Base-by-base conservation (phyloP, 1,284 basidiomycete species). In the Trametes hirsuta region DNA sequence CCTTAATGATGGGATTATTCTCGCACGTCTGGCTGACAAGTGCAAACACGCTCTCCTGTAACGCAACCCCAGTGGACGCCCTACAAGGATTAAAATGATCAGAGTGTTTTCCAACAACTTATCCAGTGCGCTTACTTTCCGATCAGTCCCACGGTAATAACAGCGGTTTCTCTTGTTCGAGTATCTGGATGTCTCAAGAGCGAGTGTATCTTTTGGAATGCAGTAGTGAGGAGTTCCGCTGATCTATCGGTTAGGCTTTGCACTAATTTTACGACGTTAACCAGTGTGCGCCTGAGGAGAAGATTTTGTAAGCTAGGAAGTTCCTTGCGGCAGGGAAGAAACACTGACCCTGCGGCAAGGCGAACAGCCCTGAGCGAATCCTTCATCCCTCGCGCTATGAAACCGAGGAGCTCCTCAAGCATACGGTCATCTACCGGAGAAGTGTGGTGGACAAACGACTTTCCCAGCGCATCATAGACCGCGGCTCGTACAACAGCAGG, bases 21-120 rank as follows among this genome's bases (percentile, higher is more conserved):
- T 86, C 81, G 1, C 86, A 90, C 1, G 95, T 75, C 60, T 90
- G 88, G 6, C 82, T 78, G n/a, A 93, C 79, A 3, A 95, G 74
- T 42, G 86, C 80, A 59, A 82, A 85, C 3, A 95, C 71, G 6
- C 84, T 80, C 52, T 84, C 83, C 8, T 86, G 83, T 18, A 93
- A 74, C 10, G 86, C 71, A 37, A 85, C 81, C 1, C 75, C 66
- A 37, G 82, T 77, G 18, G 80, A 76, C 11, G 81, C 76, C 55
- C 88, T 91, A 35, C 58, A 18, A 18, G 25, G 12, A 39, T 47
- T 30, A 55, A 40, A 14, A 9, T 36, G n/a, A 49, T 8, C 4
- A 53, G 47, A 39, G 25, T 8, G 42, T 42, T 25, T 37, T 4
- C 6, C 18, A 8, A 35, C 53, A 49, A 8, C 34, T 67, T 18